Evolutionary conservation across 257 asterid species (phyloP), one percentile per base, ranked within the genome.

Genomic region (Solanum gracilifrons): DNA sequence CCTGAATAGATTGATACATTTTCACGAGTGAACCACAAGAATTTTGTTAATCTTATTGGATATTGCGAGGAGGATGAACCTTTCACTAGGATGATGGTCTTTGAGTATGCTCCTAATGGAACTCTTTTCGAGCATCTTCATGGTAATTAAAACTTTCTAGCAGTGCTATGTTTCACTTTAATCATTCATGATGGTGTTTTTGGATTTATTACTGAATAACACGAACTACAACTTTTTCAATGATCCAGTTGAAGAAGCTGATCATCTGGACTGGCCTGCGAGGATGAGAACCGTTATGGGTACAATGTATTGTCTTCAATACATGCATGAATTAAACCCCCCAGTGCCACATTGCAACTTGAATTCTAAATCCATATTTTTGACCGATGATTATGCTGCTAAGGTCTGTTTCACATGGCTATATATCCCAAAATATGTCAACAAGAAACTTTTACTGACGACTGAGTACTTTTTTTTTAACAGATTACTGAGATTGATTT

Each of bases 321-420:
- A 95, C 89, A 95, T 96, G 83, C 99, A 96, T 90, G 95, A 94
- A 82, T 93, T 96, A 32, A 89, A 89, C 35, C 97, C 98, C 11
- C 94, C 98, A 0, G 89, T 96, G 64, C 86, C 96, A 16, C 93
- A 94, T 88, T 87, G 93, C 58, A 95, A 95, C 86, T 90, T 96
- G 91, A 94, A 89, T 86, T 95, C 98, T 3, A 92, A 91, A 66
- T 92, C 97, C 33, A 85, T 95, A 83, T 93, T 90, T 91, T 93
- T 96, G n/a, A 96, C 99, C 1, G 99, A 96, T 82, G 99, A 96
- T 75, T 96, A 94, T 89, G 97, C 97, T 58, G 98, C 99, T 83
- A 96, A 95, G 97, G 97, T 93, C 83, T 79, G 91, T 71, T 31
- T 77, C 27, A 25, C 5, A 80, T 29, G 18, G 5, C 0, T 80